Base-by-base conservation (phyloP, 495 filamentous ascomycete genomes). In the Lentithecium fluviatile region DNA sequence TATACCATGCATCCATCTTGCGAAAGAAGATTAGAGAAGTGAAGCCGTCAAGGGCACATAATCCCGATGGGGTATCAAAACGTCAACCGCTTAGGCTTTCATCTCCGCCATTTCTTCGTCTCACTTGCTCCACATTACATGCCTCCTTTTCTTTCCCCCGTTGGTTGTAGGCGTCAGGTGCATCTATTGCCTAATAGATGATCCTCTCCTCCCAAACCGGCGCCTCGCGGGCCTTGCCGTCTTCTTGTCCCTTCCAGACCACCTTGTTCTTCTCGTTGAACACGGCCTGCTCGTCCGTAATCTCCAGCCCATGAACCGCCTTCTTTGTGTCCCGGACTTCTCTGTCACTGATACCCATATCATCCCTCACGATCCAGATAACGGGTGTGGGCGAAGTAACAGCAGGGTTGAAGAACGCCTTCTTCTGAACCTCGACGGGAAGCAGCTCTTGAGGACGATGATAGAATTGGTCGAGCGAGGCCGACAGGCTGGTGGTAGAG, bases 281-380 rank as follows among this genome's bases (percentile, higher is more conserved):
- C 74, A 80, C 82, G 2, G 86, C 87, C 1, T 83, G 85, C 56
- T 81, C 75, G 66, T 90, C 86, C 15, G 79, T 88, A 25, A 83
- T 81, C 21, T 24, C 47, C 15, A 62, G 42, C 17, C 58, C 66
- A 0, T 75, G 76, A 7, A 85, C 82, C 7, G 71, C 69, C 0
- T 76, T 70, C 58, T 75, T 73, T 4, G 80, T 86, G 48, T 86
- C 79, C 45, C 80, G 69, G 38, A 88, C 73, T 69, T 90, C 88
- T 62, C 85, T 80, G 29, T 71, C 70, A 57, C 80, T 84, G 19
- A 89, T 82, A 2, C 85, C 82, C 65, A 81, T 84, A 1, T 80
- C 75, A 70, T 91, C 88, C 19, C 76, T 76, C 0, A 87, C 85
- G 5, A 91, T 82, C 88, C 88, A 91, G 7, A 91, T 73, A 42